These are phyloP conservation scores for Otatea glauca DNA, from an alignment of 176 grass and related monocot species.

Conservation along the genomic window DNA sequence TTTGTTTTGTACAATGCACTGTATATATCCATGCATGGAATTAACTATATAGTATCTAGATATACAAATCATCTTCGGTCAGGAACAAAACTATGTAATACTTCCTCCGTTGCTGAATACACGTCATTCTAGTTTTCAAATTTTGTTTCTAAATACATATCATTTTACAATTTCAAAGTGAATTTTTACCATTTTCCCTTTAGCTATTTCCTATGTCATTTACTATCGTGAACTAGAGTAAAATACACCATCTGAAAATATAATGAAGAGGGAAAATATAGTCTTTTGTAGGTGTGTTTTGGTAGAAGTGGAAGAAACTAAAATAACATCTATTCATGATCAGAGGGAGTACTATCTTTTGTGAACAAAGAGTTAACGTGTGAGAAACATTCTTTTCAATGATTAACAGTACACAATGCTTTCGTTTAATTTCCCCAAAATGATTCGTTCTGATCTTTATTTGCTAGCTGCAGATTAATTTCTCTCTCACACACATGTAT, in stretches of 20 bases:
- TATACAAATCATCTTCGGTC: not conserved
- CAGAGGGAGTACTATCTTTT: conserved; percentile 23
- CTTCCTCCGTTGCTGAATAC: too few species aligned
- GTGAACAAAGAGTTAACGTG: conserved; percentile 10
- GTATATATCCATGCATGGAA: too few species aligned
- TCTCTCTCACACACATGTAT: not conserved
- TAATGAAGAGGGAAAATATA: too few species aligned
- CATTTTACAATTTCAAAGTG: too few species aligned
- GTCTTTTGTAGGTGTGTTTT: too few species aligned
- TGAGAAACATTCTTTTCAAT: conserved; percentile 28
- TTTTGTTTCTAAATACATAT: too few species aligned
- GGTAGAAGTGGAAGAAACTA: too few species aligned
- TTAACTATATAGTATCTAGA: not conserved
- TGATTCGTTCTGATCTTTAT: not conserved
- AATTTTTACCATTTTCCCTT: too few species aligned
- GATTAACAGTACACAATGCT: not conserved
- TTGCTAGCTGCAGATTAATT: not conserved
- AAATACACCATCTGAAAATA: too few species aligned
- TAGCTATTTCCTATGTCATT: too few species aligned
- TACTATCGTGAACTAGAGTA: too few species aligned
- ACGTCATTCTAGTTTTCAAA: too few species aligned
- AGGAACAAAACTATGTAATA: not conserved
- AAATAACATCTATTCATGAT: not conserved
- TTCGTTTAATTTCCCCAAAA: not conserved
- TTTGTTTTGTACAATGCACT: not conserved